These are phyloP conservation scores for Fomitopsis pinicola DNA, from an alignment of 1,284 basidiomycete species.

Conservation along the genomic window DNA sequence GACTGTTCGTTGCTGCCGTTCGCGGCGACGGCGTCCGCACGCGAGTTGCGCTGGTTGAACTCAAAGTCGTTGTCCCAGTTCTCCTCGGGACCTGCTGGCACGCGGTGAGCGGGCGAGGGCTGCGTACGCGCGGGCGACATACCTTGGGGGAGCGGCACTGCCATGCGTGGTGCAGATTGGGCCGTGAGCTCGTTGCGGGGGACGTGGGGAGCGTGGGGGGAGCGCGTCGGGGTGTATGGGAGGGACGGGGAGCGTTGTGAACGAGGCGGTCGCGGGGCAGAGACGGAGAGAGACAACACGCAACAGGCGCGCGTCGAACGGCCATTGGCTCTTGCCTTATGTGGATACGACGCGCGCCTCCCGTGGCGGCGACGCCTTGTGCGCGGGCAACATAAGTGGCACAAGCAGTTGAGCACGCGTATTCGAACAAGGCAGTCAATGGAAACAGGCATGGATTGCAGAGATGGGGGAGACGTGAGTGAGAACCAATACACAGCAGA, in stretches of 20 bases:
- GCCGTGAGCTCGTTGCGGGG: background rate
- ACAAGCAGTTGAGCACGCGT: too few species aligned
- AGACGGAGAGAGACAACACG: background rate
- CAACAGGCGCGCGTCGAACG: background rate
- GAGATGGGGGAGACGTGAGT: background rate
- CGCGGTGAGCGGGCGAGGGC: background rate
- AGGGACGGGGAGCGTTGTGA: background rate
- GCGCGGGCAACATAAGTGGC: too few species aligned
- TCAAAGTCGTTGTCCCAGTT: slow-evolving; percentile 33
- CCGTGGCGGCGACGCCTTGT: too few species aligned
- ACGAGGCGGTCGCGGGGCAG: background rate
- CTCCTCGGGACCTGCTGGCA: slow-evolving; percentile 17
- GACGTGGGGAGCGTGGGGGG: background rate
- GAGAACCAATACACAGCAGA: background rate
- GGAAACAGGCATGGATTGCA: background rate
- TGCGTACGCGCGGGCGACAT: background rate
- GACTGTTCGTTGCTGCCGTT: slow-evolving; percentile 1
- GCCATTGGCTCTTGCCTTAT: background rate
- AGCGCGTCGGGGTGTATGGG: background rate
- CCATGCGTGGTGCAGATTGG: background rate
- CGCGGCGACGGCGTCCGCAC: background rate
- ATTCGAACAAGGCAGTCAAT: too few species aligned
- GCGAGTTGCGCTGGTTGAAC: slow-evolving; percentile 11
- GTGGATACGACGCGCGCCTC: background rate
- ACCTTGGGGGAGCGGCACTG: slow-evolving; percentile 4